Evolutionary conservation across 257 asterid genomes (phyloP).

Genomic region (Avicennia marina): DNA sequence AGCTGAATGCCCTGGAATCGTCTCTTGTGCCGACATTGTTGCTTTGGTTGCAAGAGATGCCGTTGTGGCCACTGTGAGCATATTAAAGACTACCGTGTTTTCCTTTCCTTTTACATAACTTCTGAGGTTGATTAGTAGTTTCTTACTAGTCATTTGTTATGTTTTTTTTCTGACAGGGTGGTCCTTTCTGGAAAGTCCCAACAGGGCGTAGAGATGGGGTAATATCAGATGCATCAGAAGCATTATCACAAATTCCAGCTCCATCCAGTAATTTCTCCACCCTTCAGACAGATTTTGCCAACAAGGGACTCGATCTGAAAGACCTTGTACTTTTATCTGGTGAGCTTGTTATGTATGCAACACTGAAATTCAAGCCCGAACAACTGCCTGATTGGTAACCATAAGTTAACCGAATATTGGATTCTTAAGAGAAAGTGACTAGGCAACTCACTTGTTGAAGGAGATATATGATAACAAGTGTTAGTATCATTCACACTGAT

Average conservation of each 20-base stretch:
- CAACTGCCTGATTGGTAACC: no score
- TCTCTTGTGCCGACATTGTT: constrained; percentile 51
- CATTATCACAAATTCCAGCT: constrained; percentile 35
- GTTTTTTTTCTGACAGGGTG: constrained; percentile 29
- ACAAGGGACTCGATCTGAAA: constrained; percentile 40
- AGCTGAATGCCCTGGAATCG: constrained; percentile 40
- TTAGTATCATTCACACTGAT: neutral
- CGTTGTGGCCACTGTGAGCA: constrained; percentile 31
- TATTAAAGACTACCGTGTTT: no score
- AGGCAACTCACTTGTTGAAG: no score
- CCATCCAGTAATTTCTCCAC: constrained; percentile 36
- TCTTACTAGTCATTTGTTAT: neutral
- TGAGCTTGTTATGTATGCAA: neutral
- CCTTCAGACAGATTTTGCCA: constrained; percentile 41
- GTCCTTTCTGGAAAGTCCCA: constrained; percentile 52
- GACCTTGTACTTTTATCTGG: constrained; percentile 48
- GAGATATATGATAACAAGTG: no score
- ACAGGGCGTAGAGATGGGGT: constrained; percentile 53
- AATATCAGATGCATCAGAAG: constrained; percentile 39
- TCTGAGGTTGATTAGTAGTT: no score
- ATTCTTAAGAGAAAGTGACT: no score
- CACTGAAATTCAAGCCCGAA: neutral
- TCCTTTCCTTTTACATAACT: no score
- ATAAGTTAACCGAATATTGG: neutral
- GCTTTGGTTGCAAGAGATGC: constrained; percentile 52